Base-by-base conservation (phyloP, 2,329 filamentous ascomycete genomes). In the Colletotrichum siamense region DNA sequence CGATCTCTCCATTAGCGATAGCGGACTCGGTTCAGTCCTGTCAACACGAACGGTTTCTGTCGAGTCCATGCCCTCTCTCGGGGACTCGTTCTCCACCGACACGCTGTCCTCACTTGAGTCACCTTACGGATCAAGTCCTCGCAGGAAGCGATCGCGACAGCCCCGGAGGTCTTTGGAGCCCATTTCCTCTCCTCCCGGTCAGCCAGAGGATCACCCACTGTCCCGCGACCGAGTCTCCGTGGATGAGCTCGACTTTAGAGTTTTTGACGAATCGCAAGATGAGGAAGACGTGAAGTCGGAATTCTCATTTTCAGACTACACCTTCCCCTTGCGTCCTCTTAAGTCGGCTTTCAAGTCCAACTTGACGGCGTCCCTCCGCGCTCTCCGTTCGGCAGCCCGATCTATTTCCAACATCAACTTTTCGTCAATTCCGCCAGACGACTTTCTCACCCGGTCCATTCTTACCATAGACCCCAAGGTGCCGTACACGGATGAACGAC, bases 311-410 rank as follows among this genome's bases (percentile, higher is more conserved):
- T 80, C 79, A 12, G 73, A 79, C 71, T 81, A 84, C 32, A 79
- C 82, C 3, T 80, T 85, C 59, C 84, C 84, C n/a, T 85, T 90
- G 76, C 87, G 85, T 66, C 90, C 90, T 3, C 84, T 92, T 44
- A 87, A 87, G 74, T 88, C 88, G 44, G 92, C 89, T 8, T 94
- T 94, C 85, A 94, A 93, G 82, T 94, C 92, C 5, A 94, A 94
- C 80, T 82, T 94, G 49, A 94, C 92, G 8, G 92, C 92, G 8
- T 94, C 92, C 12, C 85, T 94, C 63, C 89, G 91, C 24, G 92
- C 92, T 39, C 82, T 94, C 73, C 90, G 91, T 76, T 92, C 91
- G 44, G 92, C 92, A 3, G 92, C 92, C 66, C 90, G 89, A 76
- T 92, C 92, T 9, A 89, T 94, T 72, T 93, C 92, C 5, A 88